Base-by-base conservation (phyloP, 139 green algal genomes). In the Asterochloris erici region DNA sequence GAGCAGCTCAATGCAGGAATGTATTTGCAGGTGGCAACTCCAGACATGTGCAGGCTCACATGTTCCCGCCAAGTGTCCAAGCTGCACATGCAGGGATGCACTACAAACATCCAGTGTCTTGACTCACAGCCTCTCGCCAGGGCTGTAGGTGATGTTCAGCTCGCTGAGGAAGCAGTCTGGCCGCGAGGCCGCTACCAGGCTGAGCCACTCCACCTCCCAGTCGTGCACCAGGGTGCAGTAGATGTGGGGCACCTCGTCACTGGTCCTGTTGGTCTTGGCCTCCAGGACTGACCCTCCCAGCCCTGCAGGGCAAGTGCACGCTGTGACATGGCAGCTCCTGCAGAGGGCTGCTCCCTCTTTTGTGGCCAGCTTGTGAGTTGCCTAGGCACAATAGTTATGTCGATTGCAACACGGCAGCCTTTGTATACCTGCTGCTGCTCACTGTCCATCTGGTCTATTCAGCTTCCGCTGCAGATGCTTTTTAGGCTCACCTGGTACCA, bases 241-340 rank as follows among this genome's bases (percentile, higher is more conserved):
- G 28, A 61, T 85, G 16, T 66, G 54, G 26, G 82, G 79, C 29
- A 70, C 29, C 1, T 76, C 24, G 14, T 21, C 17, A 23, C 21
- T 71, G 27, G 47, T 75, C 0, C 79, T 26, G 29, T 85, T 73
- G 14, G 86, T 21, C 16, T 78, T 80, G 10, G 47, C 83, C 61
- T 89, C 82, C 12, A 89, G 79, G 2, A 86, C 85, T 17, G 82
- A 86, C 12, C 82, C 85, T 38, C 74, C 85, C 16, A 89, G 68
- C 15, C 85, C 85, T 86, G 79, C 63, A 62, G 61, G 27, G 0
- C 29, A 23, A 21, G 23, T 19, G 12, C 10, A 61, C 21, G 23
- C 26, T 77, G 38, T 54, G 38, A 54, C 38, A 54, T 6, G 38
- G 38, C 38, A 2, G 38, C 38, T 54, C 38, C 38, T 54, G 38